Base-by-base conservation (phyloP, 352 stramenopile species). In the Aphanomyces euteiches region DNA sequence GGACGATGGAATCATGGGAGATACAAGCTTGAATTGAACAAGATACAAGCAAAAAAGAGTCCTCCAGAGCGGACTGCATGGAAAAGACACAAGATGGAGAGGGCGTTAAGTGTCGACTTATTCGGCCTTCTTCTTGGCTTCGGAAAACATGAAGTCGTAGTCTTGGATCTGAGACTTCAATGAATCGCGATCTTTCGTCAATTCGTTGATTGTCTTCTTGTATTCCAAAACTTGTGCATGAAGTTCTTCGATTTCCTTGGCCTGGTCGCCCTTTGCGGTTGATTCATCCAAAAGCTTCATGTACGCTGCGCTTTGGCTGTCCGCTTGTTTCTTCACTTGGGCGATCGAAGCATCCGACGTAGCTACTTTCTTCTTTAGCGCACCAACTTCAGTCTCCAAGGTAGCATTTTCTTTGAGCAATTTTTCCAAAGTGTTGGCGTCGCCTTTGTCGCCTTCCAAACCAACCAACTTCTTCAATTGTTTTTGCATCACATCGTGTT, bases 71-170 rank as follows among this genome's bases (percentile, higher is more conserved):
- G 6, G 36, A 38, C 6, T 0, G 36, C 50, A 36, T 57, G 28
- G 38, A 57, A 7, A 57, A 38, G 36, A 57, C 50, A 57, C 15
- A 72, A 17, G 61, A 38, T 74, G 63, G 28, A 28, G 28, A 28
- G 28, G 28, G 28, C 28, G 28, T 28, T 28, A 28, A 2, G 28
- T 28, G 28, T 28, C 28, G 28, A 47, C 67, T 83, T 87, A 94
- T 53, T 90, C 79, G 1, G 84, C 85, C 66, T 94, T 94, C 78
- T 94, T 94, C 78, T 90, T 91, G 47, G 84, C 86, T 15, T 94
- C 86, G 5, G 86, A 79, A 77, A 94, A 94, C 86, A 94, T 94
- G 66, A 94, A 94, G 75, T 94, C 86, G 72, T 94, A 94, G 73
- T 94, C 86, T 66, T 94, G 84, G 57, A 94, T 84, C 73, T 94